Conservation (phyloP, 2,329 filamentous ascomycete species). For the Pezicula carpinea region DNA sequence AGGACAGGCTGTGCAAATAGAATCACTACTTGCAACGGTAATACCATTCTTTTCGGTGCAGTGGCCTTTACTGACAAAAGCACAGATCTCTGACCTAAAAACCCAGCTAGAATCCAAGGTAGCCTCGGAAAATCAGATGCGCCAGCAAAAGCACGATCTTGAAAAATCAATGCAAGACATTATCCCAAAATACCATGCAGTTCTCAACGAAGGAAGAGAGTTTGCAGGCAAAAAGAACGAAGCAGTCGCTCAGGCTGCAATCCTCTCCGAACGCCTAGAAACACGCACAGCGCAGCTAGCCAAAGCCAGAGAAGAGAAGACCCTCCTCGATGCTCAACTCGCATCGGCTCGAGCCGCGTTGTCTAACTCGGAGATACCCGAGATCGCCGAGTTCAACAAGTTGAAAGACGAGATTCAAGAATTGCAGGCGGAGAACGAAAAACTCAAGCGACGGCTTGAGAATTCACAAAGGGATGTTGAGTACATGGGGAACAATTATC, state of each 20-base stretch:
- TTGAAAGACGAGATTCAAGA: slow-evolving; percentile 32
- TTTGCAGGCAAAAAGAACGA: slow-evolving; percentile 35
- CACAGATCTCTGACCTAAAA: slow-evolving; percentile 35
- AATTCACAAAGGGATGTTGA: slow-evolving; percentile 21
- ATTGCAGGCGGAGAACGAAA: slow-evolving; percentile 15
- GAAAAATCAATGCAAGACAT: slow-evolving; percentile 39
- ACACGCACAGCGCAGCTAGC: slow-evolving; percentile 11
- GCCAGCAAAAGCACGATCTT: slow-evolving; percentile 39
- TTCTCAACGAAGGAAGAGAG: slow-evolving; percentile 49
- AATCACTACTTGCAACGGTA: slow-evolving; percentile 21
- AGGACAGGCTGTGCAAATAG: slow-evolving; percentile 4
- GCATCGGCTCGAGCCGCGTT: slow-evolving; percentile 11
- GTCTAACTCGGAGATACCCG: slow-evolving; percentile 30
- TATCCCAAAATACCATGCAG: slow-evolving; percentile 42
- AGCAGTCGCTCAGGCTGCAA: slow-evolving; percentile 7
- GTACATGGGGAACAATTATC: slow-evolving; percentile 24
- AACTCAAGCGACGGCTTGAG: slow-evolving; percentile 13
- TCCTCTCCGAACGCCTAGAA: slow-evolving; percentile 16
- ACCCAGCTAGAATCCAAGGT: slow-evolving; percentile 13
- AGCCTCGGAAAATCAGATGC: slow-evolving; percentile 33
- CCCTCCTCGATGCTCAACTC: slow-evolving; percentile 23
- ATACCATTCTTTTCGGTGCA: slow-evolving; percentile 2
- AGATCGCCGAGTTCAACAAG: slow-evolving; percentile 35
- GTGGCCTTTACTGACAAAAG: too few species aligned
- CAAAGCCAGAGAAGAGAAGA: slow-evolving; percentile 23